phyloP scores from a whole-genome alignment of 2,329 filamentous ascomycete genomes.

The Conoideocrella luteorostrata region DNA sequence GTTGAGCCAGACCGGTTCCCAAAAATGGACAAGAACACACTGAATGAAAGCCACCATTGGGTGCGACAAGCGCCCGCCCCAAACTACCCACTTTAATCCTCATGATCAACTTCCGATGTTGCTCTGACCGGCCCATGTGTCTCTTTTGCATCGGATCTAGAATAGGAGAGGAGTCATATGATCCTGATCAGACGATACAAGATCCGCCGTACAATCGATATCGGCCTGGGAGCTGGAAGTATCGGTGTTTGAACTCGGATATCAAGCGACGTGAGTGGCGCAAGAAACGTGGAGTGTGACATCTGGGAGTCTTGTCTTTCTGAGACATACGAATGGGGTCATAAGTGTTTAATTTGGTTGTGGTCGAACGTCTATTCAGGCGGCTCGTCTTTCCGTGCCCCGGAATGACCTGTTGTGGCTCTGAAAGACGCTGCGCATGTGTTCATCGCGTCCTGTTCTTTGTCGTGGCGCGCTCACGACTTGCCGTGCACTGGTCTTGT shows the following conservation, averaged over 20 bases:
- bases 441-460: too few relatives aligned
- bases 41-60: background rate
- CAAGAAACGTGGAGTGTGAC: background rate
- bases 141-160: background rate
- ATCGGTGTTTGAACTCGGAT: background rate
- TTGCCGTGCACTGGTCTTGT: too few relatives aligned
- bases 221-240: background rate
- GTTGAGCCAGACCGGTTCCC: background rate
- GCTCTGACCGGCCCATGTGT: background rate
- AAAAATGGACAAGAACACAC: background rate
- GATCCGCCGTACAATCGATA: background rate
- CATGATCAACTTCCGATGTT: background rate
- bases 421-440: too few relatives aligned
- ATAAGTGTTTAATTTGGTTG: too few relatives aligned
- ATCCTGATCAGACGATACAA: background rate
- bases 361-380: too few relatives aligned
- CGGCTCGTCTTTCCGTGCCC: too few relatives aligned
- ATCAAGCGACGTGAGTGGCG: background rate
- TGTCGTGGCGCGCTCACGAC: too few relatives aligned
- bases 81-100: background rate
- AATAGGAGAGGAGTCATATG: background rate
- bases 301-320: too few relatives aligned
- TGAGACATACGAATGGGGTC: too few relatives aligned
- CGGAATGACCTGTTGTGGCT: too few relatives aligned
- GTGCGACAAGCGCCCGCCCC: background rate